These are phyloP conservation scores for Pseudogymnoascus sp. DNA, from an alignment of 2,329 filamentous ascomycete genomes.

Conservation along the genomic window DNA sequence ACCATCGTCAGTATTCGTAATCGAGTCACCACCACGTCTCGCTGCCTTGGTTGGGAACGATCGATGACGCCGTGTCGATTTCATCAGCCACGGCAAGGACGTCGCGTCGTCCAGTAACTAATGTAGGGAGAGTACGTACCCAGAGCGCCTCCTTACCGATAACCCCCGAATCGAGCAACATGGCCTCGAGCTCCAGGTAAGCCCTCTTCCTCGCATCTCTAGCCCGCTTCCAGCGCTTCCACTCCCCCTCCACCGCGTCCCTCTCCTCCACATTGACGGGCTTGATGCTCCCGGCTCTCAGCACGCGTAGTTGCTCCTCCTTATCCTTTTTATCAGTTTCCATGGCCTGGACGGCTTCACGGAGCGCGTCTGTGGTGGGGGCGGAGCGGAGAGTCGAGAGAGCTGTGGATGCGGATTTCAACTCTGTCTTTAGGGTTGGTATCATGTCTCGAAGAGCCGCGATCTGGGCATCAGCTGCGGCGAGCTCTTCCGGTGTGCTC, in stretches of 20 bases:
- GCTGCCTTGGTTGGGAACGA: not conserved
- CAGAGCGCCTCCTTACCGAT: slow-evolving; percentile 42
- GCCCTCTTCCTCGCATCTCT: slow-evolving; percentile 25
- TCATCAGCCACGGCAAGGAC: not conserved
- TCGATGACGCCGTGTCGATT: not conserved
- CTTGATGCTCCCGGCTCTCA: slow-evolving; percentile 33
- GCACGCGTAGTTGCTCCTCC: slow-evolving; percentile 31
- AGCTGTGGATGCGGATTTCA: slow-evolving; percentile 39
- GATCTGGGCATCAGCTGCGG: slow-evolving; percentile 42
- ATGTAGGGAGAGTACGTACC: slow-evolving; percentile 27
- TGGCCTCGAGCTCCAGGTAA: slow-evolving; percentile 29
- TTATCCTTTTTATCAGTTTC: slow-evolving; percentile 38
- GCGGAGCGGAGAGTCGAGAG: slow-evolving; percentile 34
- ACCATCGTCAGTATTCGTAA: not conserved
- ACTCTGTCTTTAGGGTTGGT: slow-evolving; percentile 39
- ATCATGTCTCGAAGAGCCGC: slow-evolving; percentile 38
- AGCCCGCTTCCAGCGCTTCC: slow-evolving; percentile 36
- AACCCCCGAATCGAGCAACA: slow-evolving; percentile 34
- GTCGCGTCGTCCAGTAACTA: not conserved
- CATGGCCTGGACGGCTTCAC: slow-evolving; percentile 35
- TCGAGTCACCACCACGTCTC: not conserved
- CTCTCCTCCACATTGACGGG: slow-evolving; percentile 42
- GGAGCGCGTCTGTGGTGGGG: slow-evolving; percentile 45
- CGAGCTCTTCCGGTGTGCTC: slow-evolving; percentile 40
- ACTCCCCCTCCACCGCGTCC: slow-evolving; percentile 38